Conservation (phyloP, 2,329 filamentous ascomycete genomes). For the Claviceps spartinae region DNA sequence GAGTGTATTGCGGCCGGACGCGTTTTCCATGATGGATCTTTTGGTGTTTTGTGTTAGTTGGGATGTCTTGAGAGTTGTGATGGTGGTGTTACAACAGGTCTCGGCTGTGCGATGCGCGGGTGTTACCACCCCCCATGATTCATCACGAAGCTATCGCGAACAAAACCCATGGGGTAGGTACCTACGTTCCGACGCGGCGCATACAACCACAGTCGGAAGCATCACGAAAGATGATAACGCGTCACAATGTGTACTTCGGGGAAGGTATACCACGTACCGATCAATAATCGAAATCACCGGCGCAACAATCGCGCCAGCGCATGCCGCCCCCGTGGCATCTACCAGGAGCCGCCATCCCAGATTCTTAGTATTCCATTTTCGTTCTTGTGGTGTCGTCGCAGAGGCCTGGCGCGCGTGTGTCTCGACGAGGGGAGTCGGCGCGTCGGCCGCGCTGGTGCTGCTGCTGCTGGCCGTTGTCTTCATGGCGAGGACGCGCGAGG, state of each 20-base stretch:
- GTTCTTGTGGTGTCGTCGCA: neutral
- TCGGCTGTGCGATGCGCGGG: too few relatives aligned
- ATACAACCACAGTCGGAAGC: too few relatives aligned
- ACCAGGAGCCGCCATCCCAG: conserved; percentile 51
- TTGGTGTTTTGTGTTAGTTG: neutral
- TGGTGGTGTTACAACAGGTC: too few relatives aligned
- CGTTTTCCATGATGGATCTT: conserved; percentile 69
- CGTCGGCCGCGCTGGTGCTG: neutral
- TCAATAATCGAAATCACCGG: conserved; percentile 83
- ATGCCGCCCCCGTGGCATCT: conserved; percentile 55
- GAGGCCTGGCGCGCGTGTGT: neutral
- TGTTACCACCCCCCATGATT: neutral
- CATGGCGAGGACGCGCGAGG: too few relatives aligned
- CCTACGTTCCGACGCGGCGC: too few relatives aligned
- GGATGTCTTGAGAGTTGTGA: neutral
- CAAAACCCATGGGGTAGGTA: too few relatives aligned
- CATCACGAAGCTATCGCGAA: neutral
- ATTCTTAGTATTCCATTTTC: conserved; percentile 61
- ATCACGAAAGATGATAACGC: too few relatives aligned
- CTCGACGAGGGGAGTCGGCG: neutral
- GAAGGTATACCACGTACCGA: conserved; percentile 35
- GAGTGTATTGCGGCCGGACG: conserved; percentile 53
- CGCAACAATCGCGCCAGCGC: conserved; percentile 63
- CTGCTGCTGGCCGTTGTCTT: too few relatives aligned
- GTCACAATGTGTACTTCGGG: too few relatives aligned